Base-by-base conservation (phyloP, 306 rosid species). In the Vigna radiata region DNA sequence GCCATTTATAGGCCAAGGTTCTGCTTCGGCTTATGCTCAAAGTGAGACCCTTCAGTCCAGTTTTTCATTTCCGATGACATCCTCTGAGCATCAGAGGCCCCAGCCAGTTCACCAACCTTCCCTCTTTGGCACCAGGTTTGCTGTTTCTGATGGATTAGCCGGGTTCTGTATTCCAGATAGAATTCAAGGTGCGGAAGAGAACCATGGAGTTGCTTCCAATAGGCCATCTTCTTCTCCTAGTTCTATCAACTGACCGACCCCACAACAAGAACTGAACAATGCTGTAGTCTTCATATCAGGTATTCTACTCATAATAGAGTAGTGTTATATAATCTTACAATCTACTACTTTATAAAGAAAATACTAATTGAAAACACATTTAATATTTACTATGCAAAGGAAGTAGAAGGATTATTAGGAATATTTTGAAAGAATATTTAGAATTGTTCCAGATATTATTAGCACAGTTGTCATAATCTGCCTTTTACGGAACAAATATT, bases 21-120 rank as follows among this genome's bases (percentile, higher is more conserved):
- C 83, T 23, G 68, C 78, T 77, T 72, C 88, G 41, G 72, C 78
- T 21, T 81, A 85, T 81, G 47, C 86, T 50, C 85, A 82, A 64
- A 89, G 89, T 84, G 96, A 81, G 76, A 78, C 92, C 86, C 91
- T 90, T 85, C 91, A 90, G 87, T 89, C 94, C 77, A 89, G 87
- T 81, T 86, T 83, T 69, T 39, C 91, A 12, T 78, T 81, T 53
- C 79, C 85, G 12, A 73, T 75, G 72, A 74, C 75, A 36, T 62
- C 87, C 62, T 74, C 90, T 4, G 85, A 81, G 62, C 66, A 76
- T 23, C 88, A 83, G 25, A 87, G 83, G 79, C 23, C 86, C 3
- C 87, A 78, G 59, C 70, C 75, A 56, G 14, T 67, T 56, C 84
- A 79, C 18, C 91, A 80, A 8, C 52, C 88, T 68, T 86, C 94